Evolutionary conservation across 2,329 filamentous ascomycete species (phyloP).

Genomic region (Cephalotrichum gorgonifer): DNA sequence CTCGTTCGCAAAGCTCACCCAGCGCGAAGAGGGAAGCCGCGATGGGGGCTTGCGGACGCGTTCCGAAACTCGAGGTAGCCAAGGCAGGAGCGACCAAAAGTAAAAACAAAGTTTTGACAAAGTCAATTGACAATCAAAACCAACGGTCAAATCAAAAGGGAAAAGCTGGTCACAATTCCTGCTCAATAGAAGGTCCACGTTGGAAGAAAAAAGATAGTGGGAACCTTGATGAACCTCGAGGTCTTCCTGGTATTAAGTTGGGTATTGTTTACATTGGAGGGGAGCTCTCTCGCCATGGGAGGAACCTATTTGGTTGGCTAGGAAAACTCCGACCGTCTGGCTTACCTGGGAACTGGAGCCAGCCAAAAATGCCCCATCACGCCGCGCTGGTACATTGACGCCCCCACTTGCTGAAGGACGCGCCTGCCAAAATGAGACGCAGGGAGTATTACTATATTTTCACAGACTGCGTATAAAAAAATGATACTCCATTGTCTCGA

Average conservation of each 20-base stretch:
- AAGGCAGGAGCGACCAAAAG: not conserved
- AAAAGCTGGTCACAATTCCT: too few species aligned
- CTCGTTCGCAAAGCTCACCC: not conserved
- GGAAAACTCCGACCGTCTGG: too few species aligned
- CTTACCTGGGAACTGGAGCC: too few species aligned
- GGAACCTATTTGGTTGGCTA: not conserved
- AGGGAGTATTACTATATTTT: too few species aligned
- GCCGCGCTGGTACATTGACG: too few species aligned
- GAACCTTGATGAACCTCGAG: not conserved
- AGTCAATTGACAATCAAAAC: not conserved
- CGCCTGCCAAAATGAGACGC: too few species aligned
- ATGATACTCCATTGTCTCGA: too few species aligned
- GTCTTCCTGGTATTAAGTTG: not conserved
- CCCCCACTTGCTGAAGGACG: too few species aligned
- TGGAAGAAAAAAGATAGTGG: not conserved
- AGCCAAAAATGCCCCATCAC: too few species aligned
- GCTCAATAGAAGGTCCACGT: not conserved
- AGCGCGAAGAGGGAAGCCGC: not conserved
- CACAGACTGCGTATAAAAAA: too few species aligned
- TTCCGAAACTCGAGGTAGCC: not conserved
- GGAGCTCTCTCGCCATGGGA: not conserved
- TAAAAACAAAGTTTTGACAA: not conserved
- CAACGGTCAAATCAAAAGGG: too few species aligned
- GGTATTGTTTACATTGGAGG: not conserved
- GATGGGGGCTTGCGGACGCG: not conserved